phyloP scores from a whole-genome alignment of 495 filamentous ascomycete genomes.

The Aspergillus sclerotiicarbonarius region DNA sequence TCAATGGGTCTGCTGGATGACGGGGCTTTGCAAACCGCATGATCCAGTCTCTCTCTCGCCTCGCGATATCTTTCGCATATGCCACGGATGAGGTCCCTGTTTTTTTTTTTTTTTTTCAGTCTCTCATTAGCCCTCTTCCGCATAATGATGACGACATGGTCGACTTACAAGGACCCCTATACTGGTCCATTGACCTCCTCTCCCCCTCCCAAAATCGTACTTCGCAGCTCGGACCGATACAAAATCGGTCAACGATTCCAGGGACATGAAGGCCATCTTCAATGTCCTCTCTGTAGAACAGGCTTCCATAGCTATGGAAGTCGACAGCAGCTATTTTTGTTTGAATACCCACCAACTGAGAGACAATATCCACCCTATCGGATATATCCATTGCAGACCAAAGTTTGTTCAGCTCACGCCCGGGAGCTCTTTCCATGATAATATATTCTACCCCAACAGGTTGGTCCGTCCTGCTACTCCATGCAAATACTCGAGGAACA shows the following conservation, averaged over 20 bases:
- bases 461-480: constrained; percentile 6
- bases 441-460: constrained; percentile 21
- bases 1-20: constrained; percentile 11
- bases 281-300: constrained; percentile 6
- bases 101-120: background rate
- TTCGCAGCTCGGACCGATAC: background rate
- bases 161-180: background rate
- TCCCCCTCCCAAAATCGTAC: background rate
- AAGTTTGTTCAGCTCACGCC: background rate
- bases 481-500: constrained; percentile 18
- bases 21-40: constrained; percentile 8
- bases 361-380: background rate
- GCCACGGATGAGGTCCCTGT: constrained; percentile 3
- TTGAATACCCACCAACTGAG: constrained; percentile 7
- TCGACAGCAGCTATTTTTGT: background rate
- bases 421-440: constrained; percentile 16
- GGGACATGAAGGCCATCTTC: constrained; percentile 1
- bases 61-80: constrained; percentile 11
- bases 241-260: background rate
- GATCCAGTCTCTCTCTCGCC: constrained; percentile 13
- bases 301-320: background rate
- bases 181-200: background rate
- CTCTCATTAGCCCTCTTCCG: background rate
- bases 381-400: constrained; percentile 9
- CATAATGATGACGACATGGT: no score